Evolutionary conservation across 352 stramenopile species (phyloP).

Genomic region (Phytophthora ohioensis): DNA sequence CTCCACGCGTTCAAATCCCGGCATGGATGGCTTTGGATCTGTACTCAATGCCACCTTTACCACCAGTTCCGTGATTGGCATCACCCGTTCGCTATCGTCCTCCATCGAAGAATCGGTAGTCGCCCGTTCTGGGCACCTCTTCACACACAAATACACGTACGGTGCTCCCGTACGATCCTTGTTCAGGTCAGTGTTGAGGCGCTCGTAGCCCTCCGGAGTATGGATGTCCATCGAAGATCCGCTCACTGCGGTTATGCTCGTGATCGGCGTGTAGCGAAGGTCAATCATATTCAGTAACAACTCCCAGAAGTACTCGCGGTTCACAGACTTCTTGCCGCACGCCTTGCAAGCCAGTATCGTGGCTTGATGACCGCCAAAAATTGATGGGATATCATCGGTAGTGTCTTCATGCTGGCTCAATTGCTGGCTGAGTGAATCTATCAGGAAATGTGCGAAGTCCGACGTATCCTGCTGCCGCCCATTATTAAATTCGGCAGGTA

Average conservation of each 20-base stretch:
- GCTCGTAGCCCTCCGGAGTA: slow-evolving; percentile 74
- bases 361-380: slow-evolving; percentile 85
- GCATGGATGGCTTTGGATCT: slow-evolving; percentile 69
- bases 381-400: slow-evolving; percentile 63
- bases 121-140: slow-evolving; percentile 65
- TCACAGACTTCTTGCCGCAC: slow-evolving; percentile 84
- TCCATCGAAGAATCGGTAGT: slow-evolving; percentile 41
- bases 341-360: slow-evolving; percentile 87
- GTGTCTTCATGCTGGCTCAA: slow-evolving; percentile 70
- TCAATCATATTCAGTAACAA: slow-evolving; percentile 92
- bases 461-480: slow-evolving; percentile 88
- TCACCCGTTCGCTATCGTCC: slow-evolving; percentile 35
- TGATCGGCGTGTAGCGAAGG: slow-evolving; percentile 89
- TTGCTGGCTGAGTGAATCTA: slow-evolving; percentile 81
- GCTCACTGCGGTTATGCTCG: slow-evolving; percentile 76
- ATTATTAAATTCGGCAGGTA: slow-evolving; percentile 80
- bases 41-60: slow-evolving; percentile 69
- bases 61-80: slow-evolving; percentile 85
- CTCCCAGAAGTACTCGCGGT: slow-evolving; percentile 91
- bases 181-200: slow-evolving; percentile 87
- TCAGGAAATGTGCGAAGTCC: slow-evolving; percentile 89
- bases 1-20: slow-evolving; percentile 83
- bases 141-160: slow-evolving; percentile 88
- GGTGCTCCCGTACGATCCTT: slow-evolving; percentile 80
- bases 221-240: slow-evolving; percentile 75